Percentiles rank a stretch among this genome's conserved stretches.
phyloP scores from a whole-genome alignment of 208 protist genomes.

The Wallacemonas sp. region DNA sequence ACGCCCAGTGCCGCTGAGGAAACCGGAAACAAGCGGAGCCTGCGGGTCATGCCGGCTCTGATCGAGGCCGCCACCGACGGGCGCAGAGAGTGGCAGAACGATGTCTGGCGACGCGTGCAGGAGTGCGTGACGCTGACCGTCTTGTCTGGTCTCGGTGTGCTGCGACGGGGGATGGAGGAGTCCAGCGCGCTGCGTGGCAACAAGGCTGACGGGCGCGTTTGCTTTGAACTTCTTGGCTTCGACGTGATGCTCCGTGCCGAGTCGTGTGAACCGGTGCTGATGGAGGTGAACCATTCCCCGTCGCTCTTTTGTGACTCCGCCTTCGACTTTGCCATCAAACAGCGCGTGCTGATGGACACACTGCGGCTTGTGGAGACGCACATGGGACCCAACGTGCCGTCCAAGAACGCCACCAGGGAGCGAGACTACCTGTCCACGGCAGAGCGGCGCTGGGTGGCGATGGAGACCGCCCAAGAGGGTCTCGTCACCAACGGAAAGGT shows the following conservation, averaged over 20 bases:
- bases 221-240: constrained; percentile 92
- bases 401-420: constrained; percentile 2
- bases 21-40: constrained; percentile 68
- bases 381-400: constrained; percentile 19
- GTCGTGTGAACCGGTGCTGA: constrained; percentile 61
- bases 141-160: constrained; percentile 73
- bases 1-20: too few species aligned
- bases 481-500: not conserved
- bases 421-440: constrained; percentile 6
- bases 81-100: not conserved
- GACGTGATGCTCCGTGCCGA: constrained; percentile 73
- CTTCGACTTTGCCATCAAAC: constrained; percentile 84
- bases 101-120: constrained; percentile 52
- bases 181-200: constrained; percentile 44
- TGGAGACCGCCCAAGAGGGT: not conserved
- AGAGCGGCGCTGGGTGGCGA: constrained; percentile 1
- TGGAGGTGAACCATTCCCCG: constrained; percentile 93
- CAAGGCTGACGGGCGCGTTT: constrained; percentile 54
- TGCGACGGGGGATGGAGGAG: constrained; percentile 75
- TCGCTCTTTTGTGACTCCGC: constrained; percentile 83
- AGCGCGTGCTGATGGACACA: constrained; percentile 65
- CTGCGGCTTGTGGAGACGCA: constrained; percentile 59
- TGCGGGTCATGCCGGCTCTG: constrained; percentile 41
- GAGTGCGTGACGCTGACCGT: constrained; percentile 82
- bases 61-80: constrained; percentile 24